Percentiles rank a stretch among this genome's conserved stretches.
These are phyloP conservation scores for Ascocoryne sarcoides DNA, from an alignment of 2,329 filamentous ascomycete genomes.

Conservation along the genomic window DNA sequence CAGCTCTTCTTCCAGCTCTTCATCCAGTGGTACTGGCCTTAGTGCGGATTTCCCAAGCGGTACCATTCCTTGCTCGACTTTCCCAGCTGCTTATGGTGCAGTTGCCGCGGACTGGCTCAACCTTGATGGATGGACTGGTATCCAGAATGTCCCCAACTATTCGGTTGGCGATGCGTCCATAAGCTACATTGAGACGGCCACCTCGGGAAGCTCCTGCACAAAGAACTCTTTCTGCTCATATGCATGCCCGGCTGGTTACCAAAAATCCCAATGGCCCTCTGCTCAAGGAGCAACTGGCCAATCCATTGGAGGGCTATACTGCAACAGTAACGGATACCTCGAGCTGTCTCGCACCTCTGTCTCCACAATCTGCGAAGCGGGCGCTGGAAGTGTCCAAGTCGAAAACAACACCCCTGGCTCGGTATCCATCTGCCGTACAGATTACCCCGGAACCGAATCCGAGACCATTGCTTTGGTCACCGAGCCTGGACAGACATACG, in stretches of 20 bases:
- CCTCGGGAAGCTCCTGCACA: constrained; percentile 51
- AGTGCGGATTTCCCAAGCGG: constrained; percentile 67
- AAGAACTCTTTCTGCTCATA: constrained; percentile 77
- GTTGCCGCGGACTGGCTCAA: constrained; percentile 59
- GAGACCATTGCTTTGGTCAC: constrained; percentile 74
- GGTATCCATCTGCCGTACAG: constrained; percentile 81
- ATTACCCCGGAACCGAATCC: constrained; percentile 87
- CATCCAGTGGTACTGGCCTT: constrained; percentile 42
- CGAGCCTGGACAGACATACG: constrained; percentile 46
- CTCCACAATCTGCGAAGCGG: constrained; percentile 65
- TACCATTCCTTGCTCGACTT: constrained; percentile 57
- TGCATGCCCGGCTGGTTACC: constrained; percentile 81
- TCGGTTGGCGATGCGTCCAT: constrained; percentile 44
- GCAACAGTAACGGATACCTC: constrained; percentile 64
- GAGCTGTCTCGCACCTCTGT: constrained; percentile 62
- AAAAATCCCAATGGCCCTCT: constrained; percentile 83
- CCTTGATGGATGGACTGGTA: constrained; percentile 68
- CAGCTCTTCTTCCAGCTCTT: constrained; percentile 23
- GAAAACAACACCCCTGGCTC: constrained; percentile 61
- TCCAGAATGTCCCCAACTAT: constrained; percentile 56
- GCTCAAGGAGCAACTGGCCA: constrained; percentile 71
- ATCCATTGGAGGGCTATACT: constrained; percentile 82
- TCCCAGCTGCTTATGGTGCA: constrained; percentile 77
- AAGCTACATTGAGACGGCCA: constrained; percentile 54
- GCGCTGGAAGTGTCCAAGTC: constrained; percentile 59